These are phyloP conservation scores for Sclerotinia minor DNA, from an alignment of 2,329 filamentous ascomycete species.

Conservation along the genomic window DNA sequence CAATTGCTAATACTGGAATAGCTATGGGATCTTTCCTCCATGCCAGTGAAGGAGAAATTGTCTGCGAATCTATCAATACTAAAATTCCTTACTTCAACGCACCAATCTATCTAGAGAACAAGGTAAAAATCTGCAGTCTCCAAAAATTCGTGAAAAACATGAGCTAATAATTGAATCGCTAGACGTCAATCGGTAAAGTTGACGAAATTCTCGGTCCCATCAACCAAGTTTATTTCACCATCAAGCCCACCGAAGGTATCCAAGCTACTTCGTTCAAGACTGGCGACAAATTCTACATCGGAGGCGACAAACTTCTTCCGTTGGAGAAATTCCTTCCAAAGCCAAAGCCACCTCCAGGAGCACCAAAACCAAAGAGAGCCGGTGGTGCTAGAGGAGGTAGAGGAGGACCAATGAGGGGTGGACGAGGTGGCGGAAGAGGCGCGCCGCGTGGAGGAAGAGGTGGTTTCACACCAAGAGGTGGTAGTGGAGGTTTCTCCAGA, in stretches of 20 bases:
- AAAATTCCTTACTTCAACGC: conserved; percentile 99
- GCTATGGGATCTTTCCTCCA: conserved; percentile 96
- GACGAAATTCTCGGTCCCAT: conserved; percentile 97
- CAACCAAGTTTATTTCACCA: conserved; percentile 97
- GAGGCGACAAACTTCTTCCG: conserved; percentile 88
- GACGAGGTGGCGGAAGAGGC: conserved; percentile 49
- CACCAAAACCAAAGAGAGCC: conserved; percentile 67
- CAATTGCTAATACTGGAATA: conserved; percentile 40
- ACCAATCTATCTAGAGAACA: conserved; percentile 98
- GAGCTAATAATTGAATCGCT: conserved; percentile 24
- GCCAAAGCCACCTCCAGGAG: conserved; percentile 73
- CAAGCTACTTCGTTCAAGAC: conserved; percentile 91
- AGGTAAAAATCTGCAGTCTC: conserved; percentile 51
- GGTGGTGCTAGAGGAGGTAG: conserved; percentile 58
- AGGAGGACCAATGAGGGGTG: conserved; percentile 47
- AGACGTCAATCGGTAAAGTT: conserved; percentile 90
- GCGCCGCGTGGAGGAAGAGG: conserved; percentile 51
- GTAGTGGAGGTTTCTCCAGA: conserved; percentile 44
- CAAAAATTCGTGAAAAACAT: too few species aligned
- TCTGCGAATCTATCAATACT: conserved; percentile 91
- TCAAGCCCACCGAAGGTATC: conserved; percentile 96
- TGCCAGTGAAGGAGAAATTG: conserved; percentile 94
- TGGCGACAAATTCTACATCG: conserved; percentile 97
- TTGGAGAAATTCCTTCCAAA: conserved; percentile 96
- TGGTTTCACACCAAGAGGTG: conserved; percentile 49